Conservation (phyloP, 148 eudicot genomes). For the Amaranthus hypochondriacus region DNA sequence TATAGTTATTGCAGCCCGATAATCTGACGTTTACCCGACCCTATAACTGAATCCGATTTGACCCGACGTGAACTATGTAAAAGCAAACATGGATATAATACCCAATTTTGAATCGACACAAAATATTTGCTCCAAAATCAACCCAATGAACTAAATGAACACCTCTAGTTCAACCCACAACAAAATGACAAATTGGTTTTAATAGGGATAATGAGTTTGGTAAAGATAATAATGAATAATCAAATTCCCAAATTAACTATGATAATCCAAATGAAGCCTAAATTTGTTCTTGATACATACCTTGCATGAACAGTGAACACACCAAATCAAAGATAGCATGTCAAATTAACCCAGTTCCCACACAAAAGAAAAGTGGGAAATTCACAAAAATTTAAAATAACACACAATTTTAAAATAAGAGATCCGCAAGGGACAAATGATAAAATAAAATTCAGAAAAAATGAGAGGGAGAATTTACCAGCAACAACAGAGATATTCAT, state of each 20-base stretch:
- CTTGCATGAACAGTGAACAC: background rate
- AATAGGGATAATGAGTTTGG: background rate
- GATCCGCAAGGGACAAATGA: background rate
- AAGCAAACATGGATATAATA: too few relatives aligned
- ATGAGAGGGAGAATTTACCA: slow-evolving; percentile 35
- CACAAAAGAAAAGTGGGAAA: background rate
- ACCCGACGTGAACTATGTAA: too few relatives aligned
- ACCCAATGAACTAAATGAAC: too few relatives aligned
- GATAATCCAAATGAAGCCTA: background rate
- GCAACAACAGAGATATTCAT: slow-evolving; percentile 87
- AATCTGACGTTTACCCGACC: too few relatives aligned
- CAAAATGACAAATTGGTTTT: background rate
- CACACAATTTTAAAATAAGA: too few relatives aligned
- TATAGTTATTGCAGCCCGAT: too few relatives aligned
- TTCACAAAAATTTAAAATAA: background rate
- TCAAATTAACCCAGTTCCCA: too few relatives aligned
- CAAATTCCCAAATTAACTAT: background rate
- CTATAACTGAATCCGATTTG: too few relatives aligned
- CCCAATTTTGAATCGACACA: too few relatives aligned
- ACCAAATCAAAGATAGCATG: background rate
- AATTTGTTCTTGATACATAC: too few relatives aligned
- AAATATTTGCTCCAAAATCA: too few relatives aligned
- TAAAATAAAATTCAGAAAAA: background rate
- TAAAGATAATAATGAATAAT: too few relatives aligned
- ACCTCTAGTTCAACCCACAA: background rate